Evolutionary conservation across 2,329 filamentous ascomycete genomes (phyloP).

Genomic region (Neofusicoccum parvum): DNA sequence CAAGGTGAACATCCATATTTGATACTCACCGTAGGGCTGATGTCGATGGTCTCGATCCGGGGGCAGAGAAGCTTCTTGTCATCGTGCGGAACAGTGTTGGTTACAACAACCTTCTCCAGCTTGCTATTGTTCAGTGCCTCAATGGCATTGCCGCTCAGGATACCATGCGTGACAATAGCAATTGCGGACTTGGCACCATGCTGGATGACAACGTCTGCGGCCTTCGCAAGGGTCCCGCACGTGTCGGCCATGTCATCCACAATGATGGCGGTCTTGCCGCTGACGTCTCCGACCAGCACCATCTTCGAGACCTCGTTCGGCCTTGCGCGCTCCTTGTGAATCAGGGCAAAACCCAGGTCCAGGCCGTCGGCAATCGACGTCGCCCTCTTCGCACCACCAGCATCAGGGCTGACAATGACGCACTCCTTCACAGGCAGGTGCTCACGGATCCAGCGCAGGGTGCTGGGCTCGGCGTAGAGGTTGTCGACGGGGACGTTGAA

Average conservation of each 20-base stretch:
- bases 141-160: constrained; percentile 84
- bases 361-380: constrained; percentile 92
- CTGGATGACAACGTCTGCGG: constrained; percentile 82
- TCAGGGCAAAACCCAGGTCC: constrained; percentile 87
- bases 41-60: constrained; percentile 87
- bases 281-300: constrained; percentile 94
- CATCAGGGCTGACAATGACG: constrained; percentile 93
- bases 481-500: constrained; percentile 84
- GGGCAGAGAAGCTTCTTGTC: constrained; percentile 79
- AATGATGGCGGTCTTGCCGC: constrained; percentile 88
- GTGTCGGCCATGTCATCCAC: constrained; percentile 99
- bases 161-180: constrained; percentile 93
- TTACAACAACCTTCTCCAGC: constrained; percentile 79
- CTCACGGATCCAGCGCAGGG: constrained; percentile 86
- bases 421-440: constrained; percentile 80
- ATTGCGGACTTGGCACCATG: constrained; percentile 87
- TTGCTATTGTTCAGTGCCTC: constrained; percentile 80
- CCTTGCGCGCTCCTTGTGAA: constrained; percentile 94
- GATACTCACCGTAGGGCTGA: constrained; percentile 70
- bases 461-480: constrained; percentile 91
- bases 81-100: constrained; percentile 81
- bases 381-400: constrained; percentile 91
- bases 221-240: constrained; percentile 85
- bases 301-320: constrained; percentile 89
- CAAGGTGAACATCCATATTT: neutral